Evolutionary conservation across 257 asterid genomes (phyloP), one percentile per base, ranked within the genome.

Genomic region (Fraxinus pennsylvanica): DNA sequence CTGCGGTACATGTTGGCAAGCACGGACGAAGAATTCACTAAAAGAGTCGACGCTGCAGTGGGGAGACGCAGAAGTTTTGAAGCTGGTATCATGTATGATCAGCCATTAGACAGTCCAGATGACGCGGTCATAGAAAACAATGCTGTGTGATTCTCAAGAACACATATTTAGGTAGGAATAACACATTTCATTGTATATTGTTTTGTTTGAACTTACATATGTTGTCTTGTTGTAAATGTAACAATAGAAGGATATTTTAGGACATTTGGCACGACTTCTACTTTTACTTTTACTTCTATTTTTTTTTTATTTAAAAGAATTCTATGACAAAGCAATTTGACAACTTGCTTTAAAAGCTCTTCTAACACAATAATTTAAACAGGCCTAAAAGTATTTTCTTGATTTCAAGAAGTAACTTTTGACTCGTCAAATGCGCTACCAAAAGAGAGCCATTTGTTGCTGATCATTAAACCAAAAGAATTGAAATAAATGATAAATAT

Each of bases 51-150:
- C 80, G 90, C 84, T 72, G 92, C 90, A 0, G 89, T 91, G 7
- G 92, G 87, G 76, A 90, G 90, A 81, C 90, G 94, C 17, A 73
- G 79, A 80, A 90, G 96, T 82, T 92, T 90, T 38, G 97, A 92
- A 85, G 85, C 92, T 19, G 92, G 97, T 52, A 33, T 21, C 30
- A 19, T 33, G 27, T 5, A 41, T 35, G 88, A 89, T 52, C 71
- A 63, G 54, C 78, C 79, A 6, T 50, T 81, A 33, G 79, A 80
- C 35, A 0, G 36, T 12, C 69, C 12, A 59, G 13, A n/a, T 59
- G 19, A 25, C 1, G 35, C 27, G 17, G 6, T 27, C 17, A 1
- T 9, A 27, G 15, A 27, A 63, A 10, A 22, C 69, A 63, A 63
- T 63, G 35, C 19, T 10, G 3, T 61, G 17, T 10, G 36, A 63